Evolutionary conservation across 306 rosid species (phyloP).

Genomic region (Quercus suber): DNA sequence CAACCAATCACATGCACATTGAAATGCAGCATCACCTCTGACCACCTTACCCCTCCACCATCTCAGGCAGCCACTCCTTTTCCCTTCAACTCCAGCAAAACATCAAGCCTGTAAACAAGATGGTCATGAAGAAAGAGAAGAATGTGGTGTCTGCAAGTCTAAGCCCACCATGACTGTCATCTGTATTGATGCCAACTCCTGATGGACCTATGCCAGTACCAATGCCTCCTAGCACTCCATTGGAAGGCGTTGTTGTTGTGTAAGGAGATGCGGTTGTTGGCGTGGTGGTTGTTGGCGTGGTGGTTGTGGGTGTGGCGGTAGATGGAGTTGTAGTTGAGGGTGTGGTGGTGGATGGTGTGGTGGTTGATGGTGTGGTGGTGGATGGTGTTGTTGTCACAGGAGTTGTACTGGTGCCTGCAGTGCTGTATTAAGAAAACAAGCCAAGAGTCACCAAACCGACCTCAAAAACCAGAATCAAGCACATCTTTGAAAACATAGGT

Average conservation of each 20-base stretch:
- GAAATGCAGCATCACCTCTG: conserved; percentile 27
- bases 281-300: conserved; percentile 27
- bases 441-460: conserved; percentile 1
- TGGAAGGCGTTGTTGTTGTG: conserved; percentile 32
- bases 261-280: conserved; percentile 20
- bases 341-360: not conserved
- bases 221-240: conserved; percentile 73
- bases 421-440: conserved; percentile 24
- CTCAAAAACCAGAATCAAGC: not conserved
- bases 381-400: conserved; percentile 27
- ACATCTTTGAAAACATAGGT: conserved; percentile 1
- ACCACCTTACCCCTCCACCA: conserved; percentile 26
- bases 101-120: conserved; percentile 47
- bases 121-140: conserved; percentile 17
- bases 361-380: conserved; percentile 18
- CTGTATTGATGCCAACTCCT: conserved; percentile 61
- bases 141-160: conserved; percentile 22
- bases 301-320: conserved; percentile 31
- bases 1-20: conserved; percentile 41
- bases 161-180: conserved; percentile 56
- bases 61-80: not conserved
- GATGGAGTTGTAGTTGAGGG: not conserved
- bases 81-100: conserved; percentile 51
- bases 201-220: conserved; percentile 70
- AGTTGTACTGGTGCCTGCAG: conserved; percentile 44